These are phyloP conservation scores for Colletotrichum nymphaeae DNA, from an alignment of 2,329 filamentous ascomycete genomes.

Conservation along the genomic window DNA sequence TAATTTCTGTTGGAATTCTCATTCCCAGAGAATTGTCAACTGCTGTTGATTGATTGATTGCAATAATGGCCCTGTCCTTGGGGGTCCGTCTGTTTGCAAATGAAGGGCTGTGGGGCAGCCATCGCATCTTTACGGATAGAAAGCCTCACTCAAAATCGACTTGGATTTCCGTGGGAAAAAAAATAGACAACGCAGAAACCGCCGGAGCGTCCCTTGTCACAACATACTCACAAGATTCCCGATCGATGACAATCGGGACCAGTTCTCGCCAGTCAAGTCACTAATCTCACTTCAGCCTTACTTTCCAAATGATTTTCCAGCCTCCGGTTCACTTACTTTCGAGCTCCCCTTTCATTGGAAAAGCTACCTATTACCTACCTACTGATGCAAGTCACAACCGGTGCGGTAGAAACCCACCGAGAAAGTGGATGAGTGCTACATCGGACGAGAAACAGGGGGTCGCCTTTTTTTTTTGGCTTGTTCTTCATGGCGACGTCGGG, in stretches of 20 bases:
- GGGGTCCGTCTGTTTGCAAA: background rate
- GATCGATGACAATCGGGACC: background rate
- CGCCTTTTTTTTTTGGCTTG: no score
- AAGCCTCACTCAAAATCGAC: background rate
- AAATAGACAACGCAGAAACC: background rate
- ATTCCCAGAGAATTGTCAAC: no score
- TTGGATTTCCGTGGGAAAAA: background rate
- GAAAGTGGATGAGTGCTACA: slow-evolving; percentile 14
- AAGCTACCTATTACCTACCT: background rate
- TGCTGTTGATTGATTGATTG: no score
- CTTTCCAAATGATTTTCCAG: background rate
- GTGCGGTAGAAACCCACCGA: slow-evolving; percentile 1
- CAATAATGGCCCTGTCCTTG: background rate
- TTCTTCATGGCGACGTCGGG: background rate
- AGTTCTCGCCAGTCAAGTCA: background rate
- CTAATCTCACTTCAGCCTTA: slow-evolving; percentile 9
- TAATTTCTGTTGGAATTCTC: background rate
- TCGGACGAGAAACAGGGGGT: slow-evolving; percentile 22
- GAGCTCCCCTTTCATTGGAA: background rate
- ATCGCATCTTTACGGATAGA: background rate
- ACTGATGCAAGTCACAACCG: slow-evolving; percentile 23
- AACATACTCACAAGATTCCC: background rate
- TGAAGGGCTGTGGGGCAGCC: background rate
- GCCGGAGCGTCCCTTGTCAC: background rate
- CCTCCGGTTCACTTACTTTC: background rate